Conservation (phyloP, 2,329 filamentous ascomycete species). For the Chaetomium sp. region DNA sequence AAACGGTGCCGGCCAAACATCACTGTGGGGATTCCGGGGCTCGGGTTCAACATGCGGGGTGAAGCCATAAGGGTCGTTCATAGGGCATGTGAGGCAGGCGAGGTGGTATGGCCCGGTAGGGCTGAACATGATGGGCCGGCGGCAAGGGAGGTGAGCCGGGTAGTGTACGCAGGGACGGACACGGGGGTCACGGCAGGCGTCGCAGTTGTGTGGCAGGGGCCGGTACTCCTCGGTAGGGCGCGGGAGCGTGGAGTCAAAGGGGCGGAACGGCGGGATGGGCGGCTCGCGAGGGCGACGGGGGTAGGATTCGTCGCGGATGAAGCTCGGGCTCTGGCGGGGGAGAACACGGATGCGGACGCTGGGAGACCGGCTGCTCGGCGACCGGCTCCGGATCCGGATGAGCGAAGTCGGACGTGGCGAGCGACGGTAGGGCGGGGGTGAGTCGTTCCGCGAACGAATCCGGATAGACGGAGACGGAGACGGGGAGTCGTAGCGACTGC, state of each 20-base stretch:
- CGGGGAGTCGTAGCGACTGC: not conserved
- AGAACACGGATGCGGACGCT: slow-evolving; percentile 9
- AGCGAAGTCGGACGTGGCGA: not conserved
- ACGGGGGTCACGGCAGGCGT: not conserved
- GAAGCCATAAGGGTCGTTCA: no score
- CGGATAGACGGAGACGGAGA: not conserved
- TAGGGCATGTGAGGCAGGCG: not conserved
- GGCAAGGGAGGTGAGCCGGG: not conserved
- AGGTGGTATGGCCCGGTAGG: not conserved
- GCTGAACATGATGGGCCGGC: not conserved
- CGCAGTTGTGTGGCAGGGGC: not conserved
- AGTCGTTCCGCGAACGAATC: not conserved
- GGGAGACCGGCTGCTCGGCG: not conserved
- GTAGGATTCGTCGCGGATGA: slow-evolving; percentile 6
- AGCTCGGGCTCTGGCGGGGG: not conserved
- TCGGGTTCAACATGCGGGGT: no score
- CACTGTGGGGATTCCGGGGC: no score
- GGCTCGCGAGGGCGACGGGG: slow-evolving; percentile 11
- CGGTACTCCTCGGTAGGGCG: not conserved
- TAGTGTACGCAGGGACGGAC: slow-evolving; percentile 1
- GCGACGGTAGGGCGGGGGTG: slow-evolving; percentile 9
- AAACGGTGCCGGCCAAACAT: no score
- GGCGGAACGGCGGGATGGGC: not conserved
- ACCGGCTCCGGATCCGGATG: not conserved
- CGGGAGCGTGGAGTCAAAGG: not conserved